Base-by-base conservation (phyloP, 768 basidiomycete genomes). In the Naematelia encephala region DNA sequence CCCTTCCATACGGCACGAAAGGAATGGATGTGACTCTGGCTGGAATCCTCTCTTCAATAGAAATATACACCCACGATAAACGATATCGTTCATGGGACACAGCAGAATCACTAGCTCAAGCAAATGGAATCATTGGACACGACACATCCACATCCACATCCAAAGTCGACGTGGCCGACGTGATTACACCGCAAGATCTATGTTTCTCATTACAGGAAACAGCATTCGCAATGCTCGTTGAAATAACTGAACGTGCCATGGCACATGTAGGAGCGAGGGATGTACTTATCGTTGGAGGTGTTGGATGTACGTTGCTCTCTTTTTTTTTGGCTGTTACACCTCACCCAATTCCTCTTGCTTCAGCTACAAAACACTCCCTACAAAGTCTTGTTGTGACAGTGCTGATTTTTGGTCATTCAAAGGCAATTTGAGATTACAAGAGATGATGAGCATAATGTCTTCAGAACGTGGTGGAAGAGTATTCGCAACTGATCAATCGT, bases 371-470 rank as follows among this genome's bases (percentile, higher is more conserved):
- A n/a, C n/a, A n/a, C n/a, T n/a, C 12, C 4, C 21, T 2, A 2
- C 22, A 48, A 14, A 12, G 47, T 14, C 4, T 48, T n/a, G n/a
- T n/a, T n/a, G n/a, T n/a, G n/a, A n/a, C 34, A 39, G 29, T 14
- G 46, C 47, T 30, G 16, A 30, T 53, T 27, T 29, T 25, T n/a
- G n/a, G n/a, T n/a, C n/a, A 25, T 25, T 39, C 34, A 47, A 61
- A 97, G 92, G 89, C 67, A 99, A 99, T 72, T 83, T 88, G 69
- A 81, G 94, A 60, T 79, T 99, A 39, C 96, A 99, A 79, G 85
- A 96, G 68, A 99, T 99, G 96, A 99, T 99, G 96, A 87, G 86
- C 16, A 86, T 91, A 60, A 99, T 99, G 96, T 91, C 91, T 3
- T 75, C 82, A 57, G 96, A 98, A 73, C 84, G 96, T 13, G 85